Base-by-base conservation (phyloP, 2,329 filamentous ascomycete genomes). In the Colletotrichum neosansevieriae region DNA sequence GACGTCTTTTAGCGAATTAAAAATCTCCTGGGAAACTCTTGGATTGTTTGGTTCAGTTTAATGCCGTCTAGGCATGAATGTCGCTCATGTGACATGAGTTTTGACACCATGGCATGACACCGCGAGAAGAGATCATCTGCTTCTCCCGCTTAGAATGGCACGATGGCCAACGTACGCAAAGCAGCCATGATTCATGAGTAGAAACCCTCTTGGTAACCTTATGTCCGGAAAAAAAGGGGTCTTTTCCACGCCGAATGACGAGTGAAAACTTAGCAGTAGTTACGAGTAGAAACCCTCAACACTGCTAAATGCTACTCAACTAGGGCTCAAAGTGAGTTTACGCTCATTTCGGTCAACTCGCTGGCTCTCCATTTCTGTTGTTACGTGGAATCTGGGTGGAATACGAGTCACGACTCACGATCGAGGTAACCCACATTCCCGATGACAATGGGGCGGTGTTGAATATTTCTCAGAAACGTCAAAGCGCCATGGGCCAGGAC, bases 401-500 rank as follows among this genome's bases (percentile, higher is more conserved):
- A 45, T n/a, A 58, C 60, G 54, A 64, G 53, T 36, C 21, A 49
- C 40, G 61, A 62, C 38, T 42, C 21, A 50, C 47, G 38, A 61
- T 11, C n/a, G 7, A n/a, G n/a, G 6, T 38, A 42, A 53, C 42
- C 65, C 65, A 65, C 47, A 13, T 56, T 53, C 60, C 32, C 47
- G 21, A 40, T 42, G 13, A 19, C 3, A 13, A 4, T 17, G 53
- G 54, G 34, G 54, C 11, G 29, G 19, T 15, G 42, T 17, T n/a
- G 42, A 15, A 29, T 13, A 29, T 58, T 17, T 36, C 53, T 60
- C 34, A 19, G 17, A 47, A 21, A 7, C 3, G 64, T 36, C 51
- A 51, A 38, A 63, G 58, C 58, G 62, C 21, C 49, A 47, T 40
- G 24, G 59, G 15, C 50, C 40, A 29, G 50, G 59, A 63, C 58